Evolutionary conservation across 2,329 filamentous ascomycete species (phyloP), one percentile per base, ranked within the genome.

Genomic region (Colletotrichum falcatum): DNA sequence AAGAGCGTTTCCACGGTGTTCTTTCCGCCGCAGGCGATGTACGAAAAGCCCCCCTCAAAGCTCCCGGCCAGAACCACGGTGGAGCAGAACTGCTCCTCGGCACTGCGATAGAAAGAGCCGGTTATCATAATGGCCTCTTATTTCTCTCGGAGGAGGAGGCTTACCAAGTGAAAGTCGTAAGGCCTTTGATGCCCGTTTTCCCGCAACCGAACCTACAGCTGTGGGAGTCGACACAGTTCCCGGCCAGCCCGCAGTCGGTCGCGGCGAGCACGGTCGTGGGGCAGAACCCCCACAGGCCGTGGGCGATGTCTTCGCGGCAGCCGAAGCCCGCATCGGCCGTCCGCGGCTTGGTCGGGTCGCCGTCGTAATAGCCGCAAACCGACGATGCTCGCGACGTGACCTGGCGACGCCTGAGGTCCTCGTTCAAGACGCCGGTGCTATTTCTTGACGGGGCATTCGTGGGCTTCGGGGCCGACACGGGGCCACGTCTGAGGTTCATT

Each of bases 281-380:
- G 58, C 81, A 83, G 74, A 83, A 81, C 0, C 81, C 81, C 81
- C 81, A 83, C 5, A 83, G 73, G 0, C 75, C 78, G 23, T 79
- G 75, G 5, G 66, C 46, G 0, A 76, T 75, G 54, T 83, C 79
- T 3, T 83, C 74, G 8, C 79, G 79, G 64, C 79, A 83, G 72
- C 80, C 76, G 49, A 74, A 83, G 0, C 79, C 82, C 0, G 71
- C 44, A 6, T 78, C 73, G 0, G 81, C 80, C 0, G 79, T 80
- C 18, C 81, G 75, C 2, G 74, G 62, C 16, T 70, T 68, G 1
- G 72, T 55, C 0, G 76, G 71, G 28, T 83, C 74, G 8, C 81
- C 81, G n/a, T 77, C 64, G 1, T 74, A 30, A 46, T 77, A 80
- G 20, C 79, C 76, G 48, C 80, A 80, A 4, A 77, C 77, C 5